Evolutionary conservation across 352 stramenopile genomes (phyloP).

Genomic region (Elongisporangium senticosum): DNA sequence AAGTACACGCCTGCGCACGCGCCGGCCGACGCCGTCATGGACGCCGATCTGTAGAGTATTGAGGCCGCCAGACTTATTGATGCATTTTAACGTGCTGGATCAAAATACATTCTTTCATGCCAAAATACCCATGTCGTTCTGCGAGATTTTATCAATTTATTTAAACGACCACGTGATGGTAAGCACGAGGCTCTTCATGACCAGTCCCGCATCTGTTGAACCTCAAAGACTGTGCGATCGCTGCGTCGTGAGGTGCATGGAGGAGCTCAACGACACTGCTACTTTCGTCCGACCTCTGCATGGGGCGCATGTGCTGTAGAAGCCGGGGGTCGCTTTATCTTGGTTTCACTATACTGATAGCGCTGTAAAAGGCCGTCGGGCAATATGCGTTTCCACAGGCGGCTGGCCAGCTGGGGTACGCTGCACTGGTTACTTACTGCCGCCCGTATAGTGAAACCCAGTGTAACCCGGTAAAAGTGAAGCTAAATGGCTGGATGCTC

Average conservation of each 20-base stretch:
- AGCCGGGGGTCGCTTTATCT: background rate
- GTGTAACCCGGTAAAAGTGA: background rate
- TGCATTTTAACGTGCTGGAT: background rate
- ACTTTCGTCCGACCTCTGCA: background rate
- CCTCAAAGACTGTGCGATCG: background rate
- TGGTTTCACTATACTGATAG: background rate
- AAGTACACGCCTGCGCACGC: slow-evolving; percentile 56
- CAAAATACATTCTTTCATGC: background rate
- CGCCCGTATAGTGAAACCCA: background rate
- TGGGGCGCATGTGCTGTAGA: background rate
- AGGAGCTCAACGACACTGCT: background rate
- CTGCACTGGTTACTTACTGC: background rate
- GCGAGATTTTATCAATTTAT: background rate
- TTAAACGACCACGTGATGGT: background rate
- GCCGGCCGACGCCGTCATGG: slow-evolving; percentile 41
- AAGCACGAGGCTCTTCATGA: background rate
- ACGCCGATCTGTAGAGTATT: slow-evolving; percentile 43
- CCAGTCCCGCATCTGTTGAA: background rate
- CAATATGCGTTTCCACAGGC: background rate
- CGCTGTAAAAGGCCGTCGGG: background rate
- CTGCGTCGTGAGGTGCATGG: background rate
- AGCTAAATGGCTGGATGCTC: background rate
- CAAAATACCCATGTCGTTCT: background rate
- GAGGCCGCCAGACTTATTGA: background rate
- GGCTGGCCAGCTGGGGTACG: background rate